Evolutionary conservation across 345 rosid genomes (phyloP).

Genomic region (Moringa oleifera): DNA sequence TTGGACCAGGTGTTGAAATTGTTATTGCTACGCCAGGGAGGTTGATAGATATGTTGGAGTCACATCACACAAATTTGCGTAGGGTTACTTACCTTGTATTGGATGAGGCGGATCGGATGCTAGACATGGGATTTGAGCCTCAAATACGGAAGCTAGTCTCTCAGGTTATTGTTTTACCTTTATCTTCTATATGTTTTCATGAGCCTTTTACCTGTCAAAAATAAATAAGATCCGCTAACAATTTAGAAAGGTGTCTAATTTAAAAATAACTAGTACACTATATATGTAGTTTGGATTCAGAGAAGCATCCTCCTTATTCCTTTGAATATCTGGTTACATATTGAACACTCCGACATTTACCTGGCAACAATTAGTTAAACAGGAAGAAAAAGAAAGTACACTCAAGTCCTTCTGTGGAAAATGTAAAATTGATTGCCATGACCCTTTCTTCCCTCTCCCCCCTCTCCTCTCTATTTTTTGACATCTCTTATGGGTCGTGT

Average conservation of each 20-base stretch:
- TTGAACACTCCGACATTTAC: not conserved
- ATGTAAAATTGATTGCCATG: not conserved
- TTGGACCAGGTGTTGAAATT: slow-evolving; percentile 74
- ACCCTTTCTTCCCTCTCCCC: too few relatives aligned
- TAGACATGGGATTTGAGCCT: slow-evolving; percentile 99
- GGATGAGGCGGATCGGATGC: slow-evolving; percentile 99
- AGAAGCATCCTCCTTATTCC: not conserved
- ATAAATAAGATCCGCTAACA: too few relatives aligned
- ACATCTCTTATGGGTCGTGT: not conserved
- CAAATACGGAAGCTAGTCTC: slow-evolving; percentile 86
- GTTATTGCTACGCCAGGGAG: slow-evolving; percentile 99
- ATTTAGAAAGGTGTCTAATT: too few relatives aligned
- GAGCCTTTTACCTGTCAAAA: not conserved
- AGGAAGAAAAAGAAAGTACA: not conserved
- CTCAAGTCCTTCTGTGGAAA: too few relatives aligned
- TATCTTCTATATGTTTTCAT: not conserved
- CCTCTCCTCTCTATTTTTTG: not conserved
- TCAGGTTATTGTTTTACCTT: slow-evolving; percentile 40
- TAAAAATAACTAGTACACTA: too few relatives aligned
- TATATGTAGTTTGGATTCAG: not conserved
- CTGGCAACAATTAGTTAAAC: not conserved
- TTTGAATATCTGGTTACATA: not conserved
- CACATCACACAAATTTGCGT: slow-evolving; percentile 84
- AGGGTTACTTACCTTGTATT: slow-evolving; percentile 95
- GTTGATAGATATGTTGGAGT: slow-evolving; percentile 97